These are phyloP conservation scores for Fusarium nanum DNA, from an alignment of 2,329 filamentous ascomycete species.

Conservation along the genomic window DNA sequence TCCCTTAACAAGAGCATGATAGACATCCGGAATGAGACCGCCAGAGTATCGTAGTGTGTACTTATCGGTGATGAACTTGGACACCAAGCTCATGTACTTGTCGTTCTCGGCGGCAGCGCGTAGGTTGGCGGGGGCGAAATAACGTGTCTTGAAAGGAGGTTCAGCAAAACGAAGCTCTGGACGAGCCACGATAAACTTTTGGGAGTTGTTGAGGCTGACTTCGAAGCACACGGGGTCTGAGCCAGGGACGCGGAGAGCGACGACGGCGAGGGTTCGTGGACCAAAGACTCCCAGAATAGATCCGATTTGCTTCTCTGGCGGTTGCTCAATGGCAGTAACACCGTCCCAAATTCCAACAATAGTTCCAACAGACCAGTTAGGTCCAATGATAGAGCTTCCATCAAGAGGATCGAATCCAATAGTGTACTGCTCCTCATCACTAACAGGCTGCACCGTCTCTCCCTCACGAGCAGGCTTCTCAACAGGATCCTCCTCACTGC, in stretches of 20 bases:
- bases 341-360: constrained; percentile 71
- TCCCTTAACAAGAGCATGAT: constrained; percentile 69
- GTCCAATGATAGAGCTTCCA: constrained; percentile 69
- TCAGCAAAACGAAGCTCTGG: constrained; percentile 53
- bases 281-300: constrained; percentile 66
- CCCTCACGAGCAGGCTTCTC: constrained; percentile 52
- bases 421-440: constrained; percentile 60
- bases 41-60: constrained; percentile 72
- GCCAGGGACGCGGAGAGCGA: constrained; percentile 64
- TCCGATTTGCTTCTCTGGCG: constrained; percentile 58
- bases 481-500: constrained; percentile 70
- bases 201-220: constrained; percentile 54
- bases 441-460: not conserved
- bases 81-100: constrained; percentile 62
- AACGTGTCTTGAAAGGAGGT: constrained; percentile 61
- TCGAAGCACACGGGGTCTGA: constrained; percentile 61
- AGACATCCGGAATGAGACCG: constrained; percentile 70
- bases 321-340: constrained; percentile 57
- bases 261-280: constrained; percentile 65
- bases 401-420: constrained; percentile 73
- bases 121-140: constrained; percentile 72
- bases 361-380: constrained; percentile 69
- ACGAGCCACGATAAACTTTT: constrained; percentile 55
- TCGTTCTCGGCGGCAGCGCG: constrained; percentile 65
- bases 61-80: constrained; percentile 60